Evolutionary conservation across 768 basidiomycete genomes (phyloP).

Genomic region (Xerocomellus chrysenteron): DNA sequence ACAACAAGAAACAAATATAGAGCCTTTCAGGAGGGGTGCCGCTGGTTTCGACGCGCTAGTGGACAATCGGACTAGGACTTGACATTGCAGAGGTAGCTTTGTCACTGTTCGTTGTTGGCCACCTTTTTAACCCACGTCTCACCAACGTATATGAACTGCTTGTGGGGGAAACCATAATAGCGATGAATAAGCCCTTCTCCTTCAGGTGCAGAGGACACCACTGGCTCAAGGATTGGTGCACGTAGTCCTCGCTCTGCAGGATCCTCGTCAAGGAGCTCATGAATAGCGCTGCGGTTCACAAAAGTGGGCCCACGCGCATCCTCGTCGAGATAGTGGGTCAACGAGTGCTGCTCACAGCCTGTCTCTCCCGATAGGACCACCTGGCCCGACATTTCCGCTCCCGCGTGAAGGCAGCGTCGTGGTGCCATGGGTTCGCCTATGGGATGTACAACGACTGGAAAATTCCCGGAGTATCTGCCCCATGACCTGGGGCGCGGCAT

Average conservation of each 20-base stretch:
- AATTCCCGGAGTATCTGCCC: not conserved
- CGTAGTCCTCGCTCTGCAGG: conserved; percentile 1
- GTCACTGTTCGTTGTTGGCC: not conserved
- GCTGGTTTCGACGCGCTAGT: not conserved
- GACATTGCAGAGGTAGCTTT: not conserved
- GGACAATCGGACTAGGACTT: not conserved
- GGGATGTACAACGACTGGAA: conserved; percentile 5
- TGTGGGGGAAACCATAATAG: conserved; percentile 1
- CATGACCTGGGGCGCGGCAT: not conserved
- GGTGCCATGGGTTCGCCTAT: not conserved
- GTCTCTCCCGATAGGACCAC: not conserved
- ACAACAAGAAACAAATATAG: not conserved
- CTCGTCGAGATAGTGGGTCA: conserved; percentile 20
- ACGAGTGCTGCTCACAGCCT: not conserved
- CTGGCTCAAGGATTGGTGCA: conserved; percentile 8
- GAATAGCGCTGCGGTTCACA: conserved; percentile 2
- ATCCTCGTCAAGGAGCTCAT: conserved; percentile 1
- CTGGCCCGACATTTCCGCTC: not conserved
- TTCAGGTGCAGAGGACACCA: conserved; percentile 1
- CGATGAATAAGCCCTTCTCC: conserved; percentile 17
- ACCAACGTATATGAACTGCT: conserved; percentile 16
- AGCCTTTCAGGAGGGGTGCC: no score
- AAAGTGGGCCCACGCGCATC: conserved; percentile 19
- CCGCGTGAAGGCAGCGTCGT: not conserved
- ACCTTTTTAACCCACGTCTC: conserved; percentile 20